phyloP scores from a whole-genome alignment of 257 asterid genomes.

The Scutellaria minor region DNA sequence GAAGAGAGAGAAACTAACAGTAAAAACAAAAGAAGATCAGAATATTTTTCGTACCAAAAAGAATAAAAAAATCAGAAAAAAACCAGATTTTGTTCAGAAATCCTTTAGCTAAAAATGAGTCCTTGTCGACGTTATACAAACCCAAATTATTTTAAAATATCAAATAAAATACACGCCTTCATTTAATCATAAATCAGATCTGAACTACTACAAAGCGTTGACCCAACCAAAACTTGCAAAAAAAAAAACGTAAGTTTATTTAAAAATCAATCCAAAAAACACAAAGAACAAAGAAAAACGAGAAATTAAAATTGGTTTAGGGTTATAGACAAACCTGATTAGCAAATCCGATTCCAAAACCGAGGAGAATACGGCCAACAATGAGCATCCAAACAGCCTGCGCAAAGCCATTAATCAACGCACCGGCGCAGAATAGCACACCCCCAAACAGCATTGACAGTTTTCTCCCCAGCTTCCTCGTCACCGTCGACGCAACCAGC shows the following conservation, averaged over 20 bases:
- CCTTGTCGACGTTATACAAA: constrained; percentile 25
- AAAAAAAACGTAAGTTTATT: background rate
- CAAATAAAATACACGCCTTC: background rate
- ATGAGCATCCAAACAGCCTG: constrained; percentile 68
- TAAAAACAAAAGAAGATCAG: too few species aligned
- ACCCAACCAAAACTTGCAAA: constrained; percentile 27
- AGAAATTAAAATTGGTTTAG: too few species aligned
- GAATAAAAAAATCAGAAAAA: background rate
- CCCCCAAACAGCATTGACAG: constrained; percentile 81
- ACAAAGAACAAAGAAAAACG: background rate
- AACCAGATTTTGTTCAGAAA: constrained; percentile 13
- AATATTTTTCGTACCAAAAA: too few species aligned
- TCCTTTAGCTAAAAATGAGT: constrained; percentile 15
- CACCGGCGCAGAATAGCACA: constrained; percentile 69
- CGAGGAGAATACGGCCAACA: constrained; percentile 80
- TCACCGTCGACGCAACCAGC: constrained; percentile 65
- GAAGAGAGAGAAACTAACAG: too few species aligned
- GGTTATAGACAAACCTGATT: constrained; percentile 57
- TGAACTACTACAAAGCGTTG: constrained; percentile 32
- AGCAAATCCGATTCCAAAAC: constrained; percentile 86
- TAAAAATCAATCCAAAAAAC: background rate
- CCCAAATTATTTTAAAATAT: background rate
- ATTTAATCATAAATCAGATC: constrained; percentile 48
- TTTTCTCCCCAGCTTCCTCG: constrained; percentile 67
- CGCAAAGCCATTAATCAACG: constrained; percentile 76